Conservation (phyloP, 345 rosid species). For the Clausena lansium region DNA sequence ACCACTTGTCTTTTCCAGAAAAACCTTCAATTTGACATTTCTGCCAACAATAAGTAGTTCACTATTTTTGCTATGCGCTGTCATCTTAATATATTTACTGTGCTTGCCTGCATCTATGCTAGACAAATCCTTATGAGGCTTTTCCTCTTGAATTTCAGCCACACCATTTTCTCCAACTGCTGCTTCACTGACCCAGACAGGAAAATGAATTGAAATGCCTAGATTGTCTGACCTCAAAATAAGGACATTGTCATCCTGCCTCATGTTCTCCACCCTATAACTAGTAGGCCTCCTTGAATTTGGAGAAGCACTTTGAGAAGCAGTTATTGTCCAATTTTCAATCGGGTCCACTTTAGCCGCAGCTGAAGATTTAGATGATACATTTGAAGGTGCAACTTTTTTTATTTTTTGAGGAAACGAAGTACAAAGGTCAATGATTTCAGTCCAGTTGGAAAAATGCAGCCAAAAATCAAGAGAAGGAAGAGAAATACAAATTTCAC, state of each 20-base stretch:
- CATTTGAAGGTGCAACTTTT: constrained; percentile 22
- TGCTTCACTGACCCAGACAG: constrained; percentile 36
- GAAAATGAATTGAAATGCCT: constrained; percentile 54
- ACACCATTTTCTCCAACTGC: constrained; percentile 29
- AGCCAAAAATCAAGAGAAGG: constrained; percentile 83
- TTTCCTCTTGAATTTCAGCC: constrained; percentile 29
- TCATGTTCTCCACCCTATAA: constrained; percentile 24
- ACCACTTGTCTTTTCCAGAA: constrained; percentile 51
- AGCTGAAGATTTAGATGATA: constrained; percentile 25
- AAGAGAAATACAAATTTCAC: constrained; percentile 48
- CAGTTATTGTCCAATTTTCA: constrained; percentile 16
- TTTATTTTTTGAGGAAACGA: constrained; percentile 38
- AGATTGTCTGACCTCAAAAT: constrained; percentile 52
- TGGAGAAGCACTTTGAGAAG: constrained; percentile 31
- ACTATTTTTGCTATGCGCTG: constrained; percentile 40
- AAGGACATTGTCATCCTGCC: constrained; percentile 22
- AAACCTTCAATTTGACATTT: constrained; percentile 46
- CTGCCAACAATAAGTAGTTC: constrained; percentile 41
- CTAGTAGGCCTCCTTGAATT: constrained; percentile 24
- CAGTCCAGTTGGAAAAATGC: constrained; percentile 54
- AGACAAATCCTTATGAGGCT: constrained; percentile 26
- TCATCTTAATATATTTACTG: constrained; percentile 46
- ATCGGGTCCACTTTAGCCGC: constrained; percentile 16
- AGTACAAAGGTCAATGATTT: constrained; percentile 39
- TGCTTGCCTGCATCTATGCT: constrained; percentile 33